Evolutionary conservation across 148 eudicot genomes (phyloP), one percentile per base, ranked within the genome.

Genomic region (Cornus florida): DNA sequence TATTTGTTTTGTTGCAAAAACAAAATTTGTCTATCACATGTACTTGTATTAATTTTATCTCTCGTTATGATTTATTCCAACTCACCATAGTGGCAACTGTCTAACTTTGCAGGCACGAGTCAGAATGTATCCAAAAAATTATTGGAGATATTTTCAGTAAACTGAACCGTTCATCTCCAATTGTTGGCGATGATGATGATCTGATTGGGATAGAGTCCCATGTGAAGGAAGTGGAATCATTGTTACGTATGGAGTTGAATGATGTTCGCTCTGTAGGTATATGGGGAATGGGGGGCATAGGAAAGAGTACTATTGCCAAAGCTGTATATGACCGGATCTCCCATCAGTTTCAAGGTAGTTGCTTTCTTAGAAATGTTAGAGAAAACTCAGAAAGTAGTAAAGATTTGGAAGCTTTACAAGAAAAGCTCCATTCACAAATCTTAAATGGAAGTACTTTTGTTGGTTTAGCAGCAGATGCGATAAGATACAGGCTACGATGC

Each of bases 281-380:
- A 5, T 73, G 76, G 76, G 76, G 76, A 28, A 57, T 74, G 67
- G 76, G 76, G 19, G 76, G 76, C 14, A 74, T 74, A 2, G 76
- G 76, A 20, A 74, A 74, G 46, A 57, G 67, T 28, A 74, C 76
- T 13, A 74, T 74, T 10, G 66, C 76, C 33, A 7, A 64, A 59
- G 43, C 76, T 56, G 76, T 74, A 8, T 57, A 28, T 59, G 8
- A 57, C 24, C 76, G 22, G 14, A 74, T 57, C 22, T 74, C 67
- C 2, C 8, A 33, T 56, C 43, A 74, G 3, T 74, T 57, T 74
- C 67, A 74, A 20, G 67, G 67, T 31, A 32, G 67, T 4, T 12
- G 76, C 67, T 74, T 74, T 59, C 35, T 74, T 35, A 43, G 19
- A 74, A 35, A 70, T 70, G 67, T 74, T 56, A 74, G 76, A 56